Percentiles rank a stretch among this genome's conserved stretches.
Evolutionary conservation across 2,329 filamentous ascomycete genomes (phyloP).

Genomic region (Trichophyton benhamiae): DNA sequence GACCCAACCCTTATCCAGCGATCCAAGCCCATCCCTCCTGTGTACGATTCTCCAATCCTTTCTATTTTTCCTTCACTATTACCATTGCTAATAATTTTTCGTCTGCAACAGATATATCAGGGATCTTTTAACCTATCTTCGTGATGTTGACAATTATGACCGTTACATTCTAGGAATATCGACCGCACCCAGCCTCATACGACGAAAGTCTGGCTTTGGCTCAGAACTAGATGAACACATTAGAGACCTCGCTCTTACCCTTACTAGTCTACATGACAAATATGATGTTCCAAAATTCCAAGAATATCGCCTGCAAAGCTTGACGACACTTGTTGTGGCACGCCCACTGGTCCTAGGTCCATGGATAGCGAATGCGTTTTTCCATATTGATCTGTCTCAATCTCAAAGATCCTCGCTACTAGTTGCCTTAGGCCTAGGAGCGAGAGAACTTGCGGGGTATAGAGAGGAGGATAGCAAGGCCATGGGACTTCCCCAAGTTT

Average conservation of each 20-base stretch:
- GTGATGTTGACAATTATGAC: slow-evolving; percentile 73
- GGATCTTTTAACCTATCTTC: slow-evolving; percentile 65
- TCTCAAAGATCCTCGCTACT: slow-evolving; percentile 72
- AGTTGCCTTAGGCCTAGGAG: slow-evolving; percentile 66
- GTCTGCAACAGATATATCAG: slow-evolving; percentile 54
- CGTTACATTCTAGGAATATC: slow-evolving; percentile 66
- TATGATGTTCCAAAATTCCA: slow-evolving; percentile 70
- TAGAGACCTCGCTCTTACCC: slow-evolving; percentile 62
- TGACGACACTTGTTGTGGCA: slow-evolving; percentile 69
- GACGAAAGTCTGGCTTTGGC: slow-evolving; percentile 78
- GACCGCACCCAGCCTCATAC: slow-evolving; percentile 67
- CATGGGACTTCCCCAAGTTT: slow-evolving; percentile 23
- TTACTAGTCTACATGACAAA: slow-evolving; percentile 74
- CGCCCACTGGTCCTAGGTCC: slow-evolving; percentile 66
- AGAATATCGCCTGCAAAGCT: slow-evolving; percentile 60
- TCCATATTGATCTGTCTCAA: slow-evolving; percentile 83
- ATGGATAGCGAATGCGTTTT: slow-evolving; percentile 76
- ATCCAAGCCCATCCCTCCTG: slow-evolving; percentile 70
- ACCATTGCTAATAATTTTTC: slow-evolving; percentile 9
- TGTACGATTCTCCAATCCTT: slow-evolving; percentile 35
- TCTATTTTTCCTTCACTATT: neutral
- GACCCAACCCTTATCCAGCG: slow-evolving; percentile 77
- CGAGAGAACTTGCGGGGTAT: slow-evolving; percentile 72
- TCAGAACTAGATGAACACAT: slow-evolving; percentile 76
- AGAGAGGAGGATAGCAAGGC: slow-evolving; percentile 41